Evolutionary conservation across 2,329 filamentous ascomycete species (phyloP), one percentile per base, ranked within the genome.

Genomic region (Ramularia endophylla): DNA sequence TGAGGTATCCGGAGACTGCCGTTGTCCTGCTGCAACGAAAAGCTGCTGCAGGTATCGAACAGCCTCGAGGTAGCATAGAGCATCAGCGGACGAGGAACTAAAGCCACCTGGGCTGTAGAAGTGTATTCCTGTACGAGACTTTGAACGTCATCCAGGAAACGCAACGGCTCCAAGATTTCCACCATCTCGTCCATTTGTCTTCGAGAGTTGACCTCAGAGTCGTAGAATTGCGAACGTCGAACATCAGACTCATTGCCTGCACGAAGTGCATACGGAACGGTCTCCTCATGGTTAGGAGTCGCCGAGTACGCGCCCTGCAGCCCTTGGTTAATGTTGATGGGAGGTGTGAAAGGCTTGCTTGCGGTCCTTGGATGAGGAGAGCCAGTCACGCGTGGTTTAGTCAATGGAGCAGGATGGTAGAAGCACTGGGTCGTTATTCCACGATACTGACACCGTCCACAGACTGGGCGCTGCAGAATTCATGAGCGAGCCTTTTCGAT

Each of bases 381-480:
- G n/a, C 16, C 34, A n/a, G 22, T 2, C 12, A n/a, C 20, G 18
- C 27, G 41, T 12, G 39, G 19, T 5, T 35, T 42, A 5, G 50
- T 52, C 11, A 52, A 27, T 7, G 50, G 50, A 12, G 50, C 47
- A 6, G 50, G 47, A 38, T 52, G 45, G 20, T 51, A 50, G 20
- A 13, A 52, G 30, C 50, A 51, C 27, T 43, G 19, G n/a, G 34
- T 13, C 9, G 17, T 17, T 15, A 40, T 37, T 1, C 41, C 36
- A 5, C 50, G 42, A 7, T 44, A 38, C 7, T 27, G 34, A 28
- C 50, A 52, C 16, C 50, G 38, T 33, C 30, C 41, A 17, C 50
- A 52, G 8, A 41, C 22, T 3, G 47, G 50, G 16, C 34, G 29
- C 32, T 42, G 38, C 12, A n/a, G 5, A 17, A 20, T 11, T 11